phyloP scores from a whole-genome alignment of 441 rosid species.

The Hura crepitans region DNA sequence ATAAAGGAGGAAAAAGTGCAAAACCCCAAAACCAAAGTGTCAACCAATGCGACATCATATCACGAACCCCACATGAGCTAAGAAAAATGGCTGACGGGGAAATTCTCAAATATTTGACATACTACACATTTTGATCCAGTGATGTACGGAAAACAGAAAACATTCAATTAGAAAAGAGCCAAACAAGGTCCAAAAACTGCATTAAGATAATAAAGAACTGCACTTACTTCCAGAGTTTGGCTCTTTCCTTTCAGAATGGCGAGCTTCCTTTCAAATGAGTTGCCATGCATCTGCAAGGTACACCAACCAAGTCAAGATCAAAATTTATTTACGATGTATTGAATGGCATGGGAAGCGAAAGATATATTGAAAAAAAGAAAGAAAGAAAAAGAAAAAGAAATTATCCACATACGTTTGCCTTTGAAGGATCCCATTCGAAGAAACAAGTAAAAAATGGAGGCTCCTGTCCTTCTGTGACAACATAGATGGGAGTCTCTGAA shows the following conservation, averaged over 20 bases:
- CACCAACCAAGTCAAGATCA: no score
- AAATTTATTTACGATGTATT: no score
- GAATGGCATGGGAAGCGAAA: background rate
- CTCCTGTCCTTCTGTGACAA: conserved; percentile 72
- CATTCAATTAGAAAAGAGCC: background rate
- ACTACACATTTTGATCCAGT: background rate
- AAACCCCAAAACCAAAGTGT: background rate
- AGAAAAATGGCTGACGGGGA: no score
- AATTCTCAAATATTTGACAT: no score
- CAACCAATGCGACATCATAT: background rate
- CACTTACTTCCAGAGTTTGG: conserved; percentile 48
- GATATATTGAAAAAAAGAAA: background rate
- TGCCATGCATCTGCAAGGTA: conserved; percentile 94
- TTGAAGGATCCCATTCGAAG: conserved; percentile 77
- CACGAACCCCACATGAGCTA: background rate
- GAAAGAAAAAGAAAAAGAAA: no score
- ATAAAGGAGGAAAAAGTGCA: background rate
- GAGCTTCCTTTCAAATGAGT: conserved; percentile 90
- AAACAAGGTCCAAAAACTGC: background rate
- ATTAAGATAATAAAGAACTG: conserved; percentile 4
- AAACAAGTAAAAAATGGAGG: conserved; percentile 77
- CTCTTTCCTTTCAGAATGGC: conserved; percentile 62
- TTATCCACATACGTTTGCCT: conserved; percentile 61
- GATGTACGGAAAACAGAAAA: background rate
- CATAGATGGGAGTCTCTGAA: conserved; percentile 62